Base-by-base conservation (phyloP, 768 basidiomycete species). In the Leccinum broughii region DNA sequence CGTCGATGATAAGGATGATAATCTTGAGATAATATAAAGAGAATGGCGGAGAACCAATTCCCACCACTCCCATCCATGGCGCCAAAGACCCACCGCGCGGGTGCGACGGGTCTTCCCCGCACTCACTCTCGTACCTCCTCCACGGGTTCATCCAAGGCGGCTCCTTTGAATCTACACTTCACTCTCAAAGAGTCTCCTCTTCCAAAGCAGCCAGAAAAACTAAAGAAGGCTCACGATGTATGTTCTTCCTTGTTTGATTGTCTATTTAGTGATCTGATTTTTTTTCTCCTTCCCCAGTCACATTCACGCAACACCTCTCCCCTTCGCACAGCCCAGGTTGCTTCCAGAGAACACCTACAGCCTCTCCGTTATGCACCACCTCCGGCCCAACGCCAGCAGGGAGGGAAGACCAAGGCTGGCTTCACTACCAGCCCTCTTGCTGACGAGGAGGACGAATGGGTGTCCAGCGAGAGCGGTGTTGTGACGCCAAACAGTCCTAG, bases 381-480 rank as follows among this genome's bases (percentile, higher is more conserved):
- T 15, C 54, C 61, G 22, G 41, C 64, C 41, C 73, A 72, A 54
- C 69, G 72, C 32, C 75, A 71, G 50, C 72, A 71, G 44, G 74
- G 70, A 4, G 68, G 62, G 57, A 76, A 75, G 64, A 69, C 73
- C 11, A 86, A 84, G 68, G 68, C 76, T 24, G 86, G 83, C 5
- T 89, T 90, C 67, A 82, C 83, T 58, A 78, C 86, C 9, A 81
- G 78, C 54, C 76, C 81, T 32, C 76, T 74, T 44, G 80, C 73
- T 26, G 81, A 78, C 41, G 80, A 78, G 13, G 88, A 89, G 11
- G 88, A 89, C 57, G 90, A 85, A 58, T 91, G 89, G 89, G 80
- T 88, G 1, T 91, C 89, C 28, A 89, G 86, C 69, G 88, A 89
- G 72, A 90, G 88, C 66, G 89, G 88, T 7, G 86, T 83, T 0